Base-by-base conservation (phyloP, 208 protist species). In the Leishmania turanica region DNA sequence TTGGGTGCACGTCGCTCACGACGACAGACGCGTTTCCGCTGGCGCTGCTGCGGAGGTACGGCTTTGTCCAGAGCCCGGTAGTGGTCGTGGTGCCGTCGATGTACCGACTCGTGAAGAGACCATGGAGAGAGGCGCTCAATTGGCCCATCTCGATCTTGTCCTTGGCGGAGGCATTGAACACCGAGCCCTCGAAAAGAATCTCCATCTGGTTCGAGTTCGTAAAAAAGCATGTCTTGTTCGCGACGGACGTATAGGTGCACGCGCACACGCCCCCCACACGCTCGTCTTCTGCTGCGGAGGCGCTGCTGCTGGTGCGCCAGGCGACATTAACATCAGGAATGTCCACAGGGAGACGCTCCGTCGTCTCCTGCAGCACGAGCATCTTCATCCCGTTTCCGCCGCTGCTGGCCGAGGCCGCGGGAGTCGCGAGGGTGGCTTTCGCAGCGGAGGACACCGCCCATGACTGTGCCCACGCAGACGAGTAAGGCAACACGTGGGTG, bases 1-100 rank as follows among this genome's bases (percentile, higher is more conserved):
- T 87, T 5, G 87, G 87, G 56, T 88, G 74, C 75, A 92, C 80
- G 80, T 86, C 90, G 81, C 84, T 89, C 62, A 89, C 82, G 5
- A 77, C 77, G 40, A 77, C 66, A 27, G 84, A 73, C 34, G 21
- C 27, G 15, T 80, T 65, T 0, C 66, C 54, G 21, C 83, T 84
- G 62, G 75, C 66, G 79, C 89, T 86, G 40, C 79, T 71, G 51
- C 79, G 72, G 31, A 82, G 42, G 71, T 92, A 92, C 62, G 89
- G 89, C 74, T 54, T 73, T 34, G 89, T 90, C 89, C 89, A 90
- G 80, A 84, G 84, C 71, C 80, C 84, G 1, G n/a, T 47, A 27
- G 69, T 84, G 24, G 77, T 56, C 19, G 60, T 79, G 45, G 70
- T 76, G 34, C 42, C 24, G 1, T 70, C 54, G 34, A 92, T 80